phyloP scores from a whole-genome alignment of 164 flowering plant species.

The Chimonanthus salicifolius region DNA sequence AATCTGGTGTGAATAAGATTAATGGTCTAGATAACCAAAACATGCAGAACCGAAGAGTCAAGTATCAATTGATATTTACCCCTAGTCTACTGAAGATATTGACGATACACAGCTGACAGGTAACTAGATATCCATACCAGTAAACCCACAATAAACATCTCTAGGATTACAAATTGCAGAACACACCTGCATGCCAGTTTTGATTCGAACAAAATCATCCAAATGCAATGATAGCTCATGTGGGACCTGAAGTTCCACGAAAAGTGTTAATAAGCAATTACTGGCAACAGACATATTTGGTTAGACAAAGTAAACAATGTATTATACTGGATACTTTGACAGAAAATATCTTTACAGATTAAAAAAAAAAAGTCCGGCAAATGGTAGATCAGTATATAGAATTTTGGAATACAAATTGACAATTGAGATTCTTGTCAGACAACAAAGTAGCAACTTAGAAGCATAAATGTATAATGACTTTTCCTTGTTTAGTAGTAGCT shows the following conservation, averaged over 20 bases:
- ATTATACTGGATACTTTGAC: background rate
- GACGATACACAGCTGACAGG: too few relatives aligned
- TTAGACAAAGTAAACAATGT: background rate
- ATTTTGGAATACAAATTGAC: background rate
- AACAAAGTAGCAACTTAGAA: background rate
- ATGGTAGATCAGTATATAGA: too few relatives aligned
- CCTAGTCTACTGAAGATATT: too few relatives aligned
- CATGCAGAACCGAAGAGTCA: too few relatives aligned
- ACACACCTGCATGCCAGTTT: slow-evolving; percentile 79
- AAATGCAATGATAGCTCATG: slow-evolving; percentile 59
- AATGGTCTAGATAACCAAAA: too few relatives aligned
- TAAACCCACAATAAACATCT: too few relatives aligned
- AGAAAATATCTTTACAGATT: background rate
- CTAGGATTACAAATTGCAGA: slow-evolving; percentile 2
- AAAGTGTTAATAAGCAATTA: background rate
- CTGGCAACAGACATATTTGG: background rate
- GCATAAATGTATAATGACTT: background rate
- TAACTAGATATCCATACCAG: too few relatives aligned
- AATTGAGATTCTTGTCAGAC: background rate
- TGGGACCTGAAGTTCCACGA: slow-evolving; percentile 51
- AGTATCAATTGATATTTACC: too few relatives aligned
- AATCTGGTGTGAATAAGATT: too few relatives aligned
- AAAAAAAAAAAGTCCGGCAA: too few relatives aligned
- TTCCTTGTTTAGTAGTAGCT: background rate
- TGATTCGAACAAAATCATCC: slow-evolving; percentile 74